A percentile compares a stretch with the other conserved stretches of the same genome.
Conservation (phyloP, 73 alveolate genomes). For the Paramecium bursaria region DNA sequence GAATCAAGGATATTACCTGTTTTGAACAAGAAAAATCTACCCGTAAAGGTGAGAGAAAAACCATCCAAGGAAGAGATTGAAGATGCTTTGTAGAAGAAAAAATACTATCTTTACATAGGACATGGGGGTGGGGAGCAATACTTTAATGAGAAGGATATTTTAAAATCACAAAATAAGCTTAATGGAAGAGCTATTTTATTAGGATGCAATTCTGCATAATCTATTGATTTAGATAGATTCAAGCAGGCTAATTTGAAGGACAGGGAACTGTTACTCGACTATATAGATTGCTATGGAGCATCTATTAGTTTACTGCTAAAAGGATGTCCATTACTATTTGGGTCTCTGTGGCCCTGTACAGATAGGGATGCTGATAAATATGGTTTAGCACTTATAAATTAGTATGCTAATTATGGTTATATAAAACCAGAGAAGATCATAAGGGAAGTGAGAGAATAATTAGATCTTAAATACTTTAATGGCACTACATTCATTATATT, state of each 20-base stretch:
- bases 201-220: conserved; percentile 56
- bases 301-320: conserved; percentile 10
- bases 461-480: conserved; percentile 4
- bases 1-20: conserved; percentile 20
- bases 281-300: conserved; percentile 47
- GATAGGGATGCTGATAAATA: conserved; percentile 59
- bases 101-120: conserved; percentile 50
- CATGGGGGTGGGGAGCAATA: conserved; percentile 60
- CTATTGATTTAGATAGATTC: conserved; percentile 33
- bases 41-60: conserved; percentile 14
- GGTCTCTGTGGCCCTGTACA: conserved; percentile 51
- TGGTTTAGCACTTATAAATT: conserved; percentile 15
- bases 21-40: conserved; percentile 5
- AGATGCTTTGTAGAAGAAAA: conserved; percentile 10
- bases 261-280: conserved; percentile 9
- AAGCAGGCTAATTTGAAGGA: neutral
- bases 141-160: neutral
- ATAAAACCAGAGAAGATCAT: conserved; percentile 26
- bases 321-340: conserved; percentile 60
- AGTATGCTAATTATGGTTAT: conserved; percentile 1
- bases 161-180: neutral
- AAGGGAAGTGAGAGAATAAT: conserved; percentile 18
- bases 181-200: conserved; percentile 39
- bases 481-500: conserved; percentile 39
- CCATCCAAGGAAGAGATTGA: conserved; percentile 8